phyloP scores from a whole-genome alignment of 2,329 filamentous ascomycete genomes.

The Cordyceps javanica region DNA sequence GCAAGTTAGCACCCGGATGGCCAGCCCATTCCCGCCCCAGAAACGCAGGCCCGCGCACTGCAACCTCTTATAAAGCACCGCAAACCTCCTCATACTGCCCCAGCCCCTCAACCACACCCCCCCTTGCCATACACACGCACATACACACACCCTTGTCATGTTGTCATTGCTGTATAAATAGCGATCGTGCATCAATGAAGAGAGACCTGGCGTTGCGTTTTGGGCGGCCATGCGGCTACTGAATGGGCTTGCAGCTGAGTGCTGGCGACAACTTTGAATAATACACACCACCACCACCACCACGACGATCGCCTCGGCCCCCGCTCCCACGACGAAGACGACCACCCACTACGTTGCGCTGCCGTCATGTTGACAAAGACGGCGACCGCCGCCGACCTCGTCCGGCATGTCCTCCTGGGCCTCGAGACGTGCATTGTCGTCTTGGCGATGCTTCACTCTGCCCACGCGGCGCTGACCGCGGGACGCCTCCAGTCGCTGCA shows the following conservation, averaged over 20 bases:
- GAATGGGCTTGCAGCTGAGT: neutral
- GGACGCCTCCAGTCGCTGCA: constrained; percentile 1
- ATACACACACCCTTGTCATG: neutral
- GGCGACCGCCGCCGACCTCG: neutral
- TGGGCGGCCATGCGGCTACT: neutral
- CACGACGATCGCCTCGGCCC: neutral
- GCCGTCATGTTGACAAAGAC: neutral
- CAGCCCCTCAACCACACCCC: too few relatives aligned
- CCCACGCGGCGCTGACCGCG: neutral
- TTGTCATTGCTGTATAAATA: constrained; percentile 9
- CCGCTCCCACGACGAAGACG: neutral
- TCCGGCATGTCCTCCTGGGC: neutral
- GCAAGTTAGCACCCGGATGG: constrained; percentile 25
- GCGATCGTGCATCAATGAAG: neutral
- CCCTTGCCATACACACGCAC: neutral
- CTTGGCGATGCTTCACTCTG: neutral
- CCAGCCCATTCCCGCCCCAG: neutral
- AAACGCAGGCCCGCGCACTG: too few relatives aligned
- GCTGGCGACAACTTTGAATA: neutral
- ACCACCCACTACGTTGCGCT: too few relatives aligned
- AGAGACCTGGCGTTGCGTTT: too few relatives aligned
- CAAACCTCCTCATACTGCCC: constrained; percentile 10
- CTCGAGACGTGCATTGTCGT: neutral
- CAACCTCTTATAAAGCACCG: constrained; percentile 11
- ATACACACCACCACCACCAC: neutral